These are phyloP conservation scores for Agaricus bisporus DNA, from an alignment of 768 basidiomycete genomes.

Conservation along the genomic window DNA sequence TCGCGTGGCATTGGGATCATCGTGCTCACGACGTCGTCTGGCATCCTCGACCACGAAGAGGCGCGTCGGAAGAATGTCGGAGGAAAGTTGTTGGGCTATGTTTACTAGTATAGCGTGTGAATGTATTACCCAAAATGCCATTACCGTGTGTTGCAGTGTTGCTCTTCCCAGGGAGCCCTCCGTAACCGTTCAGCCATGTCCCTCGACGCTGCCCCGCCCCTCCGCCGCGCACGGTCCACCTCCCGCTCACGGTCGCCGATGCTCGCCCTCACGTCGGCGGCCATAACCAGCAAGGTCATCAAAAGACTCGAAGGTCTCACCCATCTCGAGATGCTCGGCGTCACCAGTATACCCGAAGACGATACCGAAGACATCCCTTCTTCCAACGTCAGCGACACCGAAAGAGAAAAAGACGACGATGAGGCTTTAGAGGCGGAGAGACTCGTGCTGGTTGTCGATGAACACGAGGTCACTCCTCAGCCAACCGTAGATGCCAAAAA, in stretches of 20 bases:
- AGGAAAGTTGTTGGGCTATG: slow-evolving; percentile 91
- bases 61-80: slow-evolving; percentile 97
- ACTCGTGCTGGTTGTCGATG: too few relatives aligned
- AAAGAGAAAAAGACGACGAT: neutral
- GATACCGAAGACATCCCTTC: slow-evolving; percentile 13
- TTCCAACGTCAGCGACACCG: slow-evolving; percentile 16
- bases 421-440: too few relatives aligned
- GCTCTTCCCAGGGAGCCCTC: neutral
- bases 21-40: slow-evolving; percentile 96
- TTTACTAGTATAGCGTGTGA: slow-evolving; percentile 50
- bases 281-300: slow-evolving; percentile 43
- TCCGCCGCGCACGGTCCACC: neutral
- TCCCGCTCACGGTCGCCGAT: neutral
- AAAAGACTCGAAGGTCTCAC: slow-evolving; percentile 41
- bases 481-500: neutral
- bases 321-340: slow-evolving; percentile 27
- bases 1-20: slow-evolving; percentile 95
- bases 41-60: slow-evolving; percentile 99
- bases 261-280: neutral
- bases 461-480: too few relatives aligned
- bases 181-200: neutral
- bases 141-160: neutral
- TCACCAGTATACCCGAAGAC: slow-evolving; percentile 23
- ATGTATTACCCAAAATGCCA: neutral
- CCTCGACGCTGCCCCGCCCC: neutral